Evolutionary conservation across 1,284 basidiomycete genomes (phyloP), one percentile per base, ranked within the genome.

Genomic region (Peniophora sp.): DNA sequence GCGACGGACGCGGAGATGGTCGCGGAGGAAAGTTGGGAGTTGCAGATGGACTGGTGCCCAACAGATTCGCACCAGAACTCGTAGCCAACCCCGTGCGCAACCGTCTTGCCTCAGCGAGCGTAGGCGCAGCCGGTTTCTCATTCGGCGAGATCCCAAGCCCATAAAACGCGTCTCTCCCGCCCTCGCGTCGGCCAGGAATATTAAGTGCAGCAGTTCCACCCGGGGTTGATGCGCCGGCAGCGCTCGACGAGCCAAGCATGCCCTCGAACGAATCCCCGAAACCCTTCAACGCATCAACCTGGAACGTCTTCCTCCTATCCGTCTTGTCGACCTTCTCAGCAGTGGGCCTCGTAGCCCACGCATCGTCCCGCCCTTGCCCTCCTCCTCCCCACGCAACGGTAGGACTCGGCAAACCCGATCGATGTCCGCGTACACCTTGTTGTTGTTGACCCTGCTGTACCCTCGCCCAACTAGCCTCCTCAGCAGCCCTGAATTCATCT

Each of bases 91-190:
- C 85, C 9, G 85, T 86, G 46, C 84, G 72, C 52, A 82, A 63
- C 60, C 81, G 83, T 47, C 85, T 73, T 27, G 83, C 86, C 60
- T 89, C 85, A n/a, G 78, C 87, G 3, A 89, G 69, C 1, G 87
- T 89, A 22, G 79, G 84, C 17, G 77, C 69, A 3, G 75, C 71
- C 47, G 69, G 70, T 19, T 68, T 69, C 43, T 69, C 60, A 8
- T 74, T 63, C 20, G 66, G 56, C 51, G 69, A 63, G 16, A 87
- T 59, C 5, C 83, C 86, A 35, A 91, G 69, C 11, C 84, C 87
- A 45, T 86, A 85, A 57, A 91, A 91, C 2, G 88, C 88, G 63
- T 90, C 87, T 55, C 75, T 82, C 27, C 27, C 27, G 5, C 27
- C 27, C 5, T 32, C 27, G 5, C 27, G 5, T 12, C 27, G 27